Conservation (phyloP, 805 yeast genomes). For the Brettanomyces sp. region DNA sequence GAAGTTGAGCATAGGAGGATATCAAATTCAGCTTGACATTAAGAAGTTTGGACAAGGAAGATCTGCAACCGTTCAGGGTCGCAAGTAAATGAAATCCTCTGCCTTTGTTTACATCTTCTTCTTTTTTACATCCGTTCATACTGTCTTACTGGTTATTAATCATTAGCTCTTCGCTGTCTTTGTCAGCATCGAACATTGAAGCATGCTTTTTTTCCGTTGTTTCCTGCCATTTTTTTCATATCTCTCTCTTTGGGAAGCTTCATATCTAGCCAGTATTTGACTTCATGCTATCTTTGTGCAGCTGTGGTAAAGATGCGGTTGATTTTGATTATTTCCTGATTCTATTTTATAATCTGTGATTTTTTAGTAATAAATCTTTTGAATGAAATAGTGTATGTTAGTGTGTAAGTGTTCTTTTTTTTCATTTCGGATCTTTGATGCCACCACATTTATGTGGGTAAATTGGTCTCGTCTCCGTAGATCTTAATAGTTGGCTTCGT, state of each 20-base stretch:
- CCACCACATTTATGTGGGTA: too few relatives aligned
- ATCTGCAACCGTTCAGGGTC: neutral
- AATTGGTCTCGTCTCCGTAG: too few relatives aligned
- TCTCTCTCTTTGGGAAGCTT: neutral
- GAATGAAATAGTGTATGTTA: too few relatives aligned
- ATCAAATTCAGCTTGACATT: constrained; percentile 29
- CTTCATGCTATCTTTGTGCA: neutral
- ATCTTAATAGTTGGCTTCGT: too few relatives aligned
- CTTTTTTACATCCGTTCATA: neutral
- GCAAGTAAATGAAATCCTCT: neutral
- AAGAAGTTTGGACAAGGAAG: constrained; percentile 8
- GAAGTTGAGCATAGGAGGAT: constrained; percentile 71
- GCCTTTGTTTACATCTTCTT: neutral
- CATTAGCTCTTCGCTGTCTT: neutral
- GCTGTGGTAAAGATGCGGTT: neutral
- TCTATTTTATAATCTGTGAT: too few relatives aligned
- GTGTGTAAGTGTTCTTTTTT: too few relatives aligned
- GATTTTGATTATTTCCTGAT: too few relatives aligned
- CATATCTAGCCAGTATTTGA: neutral
- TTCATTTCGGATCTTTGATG: too few relatives aligned
- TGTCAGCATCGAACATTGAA: too few relatives aligned
- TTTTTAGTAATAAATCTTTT: too few relatives aligned
- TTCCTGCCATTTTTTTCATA: too few relatives aligned
- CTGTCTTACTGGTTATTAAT: neutral
- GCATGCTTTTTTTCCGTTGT: too few relatives aligned